Percentiles rank a stretch among this genome's conserved stretches.
Evolutionary conservation across 495 filamentous ascomycete genomes (phyloP).

Genomic region (Penicillium flavigenum): DNA sequence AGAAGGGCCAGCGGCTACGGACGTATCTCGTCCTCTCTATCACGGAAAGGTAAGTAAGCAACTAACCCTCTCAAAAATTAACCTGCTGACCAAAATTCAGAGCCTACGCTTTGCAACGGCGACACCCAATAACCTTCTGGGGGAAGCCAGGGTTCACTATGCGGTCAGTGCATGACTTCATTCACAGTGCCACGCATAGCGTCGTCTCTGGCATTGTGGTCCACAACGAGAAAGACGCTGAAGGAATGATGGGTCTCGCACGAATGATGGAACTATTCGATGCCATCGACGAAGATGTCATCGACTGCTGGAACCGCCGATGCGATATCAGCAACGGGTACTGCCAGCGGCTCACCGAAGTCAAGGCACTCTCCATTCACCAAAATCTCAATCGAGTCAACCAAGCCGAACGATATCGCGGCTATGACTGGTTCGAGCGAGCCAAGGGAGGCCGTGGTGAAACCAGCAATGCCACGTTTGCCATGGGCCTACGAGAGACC

Average conservation of each 20-base stretch:
- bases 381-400: conserved; percentile 34
- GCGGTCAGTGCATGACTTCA: conserved; percentile 40
- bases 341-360: conserved; percentile 37
- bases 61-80: no score
- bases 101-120: conserved; percentile 71
- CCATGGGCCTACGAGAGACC: conserved; percentile 58
- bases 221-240: conserved; percentile 45
- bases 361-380: conserved; percentile 39
- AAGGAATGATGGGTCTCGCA: conserved; percentile 45
- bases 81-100: conserved; percentile 30
- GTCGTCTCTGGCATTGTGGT: conserved; percentile 46
- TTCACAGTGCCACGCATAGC: conserved; percentile 40
- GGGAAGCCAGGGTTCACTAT: conserved; percentile 40
- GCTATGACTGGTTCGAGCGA: conserved; percentile 67
- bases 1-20: conserved; percentile 45
- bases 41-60: conserved; percentile 48
- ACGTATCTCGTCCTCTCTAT: conserved; percentile 61
- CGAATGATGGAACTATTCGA: conserved; percentile 46
- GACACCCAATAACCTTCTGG: conserved; percentile 43
- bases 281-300: conserved; percentile 44
- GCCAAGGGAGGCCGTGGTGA: conserved; percentile 27
- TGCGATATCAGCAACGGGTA: conserved; percentile 36
- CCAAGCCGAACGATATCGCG: conserved; percentile 42
- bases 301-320: conserved; percentile 44
- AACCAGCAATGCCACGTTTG: conserved; percentile 37